Evolutionary conservation across 768 basidiomycete species (phyloP), one percentile per base, ranked within the genome.

Genomic region (Xerocomus potaroensis): DNA sequence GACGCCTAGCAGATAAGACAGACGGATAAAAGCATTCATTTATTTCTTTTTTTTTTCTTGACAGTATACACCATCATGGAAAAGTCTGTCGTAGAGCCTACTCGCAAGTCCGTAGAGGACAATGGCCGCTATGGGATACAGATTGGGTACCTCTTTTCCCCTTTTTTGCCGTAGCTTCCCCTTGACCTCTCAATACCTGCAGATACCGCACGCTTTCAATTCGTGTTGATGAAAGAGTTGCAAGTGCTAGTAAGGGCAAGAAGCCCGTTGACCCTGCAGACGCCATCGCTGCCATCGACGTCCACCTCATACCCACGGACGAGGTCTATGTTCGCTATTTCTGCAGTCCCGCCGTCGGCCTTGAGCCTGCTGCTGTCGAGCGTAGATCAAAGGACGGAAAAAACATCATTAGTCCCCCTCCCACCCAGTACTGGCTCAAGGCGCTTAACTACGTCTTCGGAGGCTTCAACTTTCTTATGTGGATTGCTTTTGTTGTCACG

Each of bases 391-490:
- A 63, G 29, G 56, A 67, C 12, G 74, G 74, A 5, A 73, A 68
- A 51, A 81, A 81, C 56, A 62, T 71, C 34, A 74, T 81, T 18
- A 72, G 71, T 18, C 71, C 76, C 0, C 76, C 75, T 3, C 71
- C 69, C 3, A 72, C 69, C 7, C 72, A 76, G 54, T 70, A 67
- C 53, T 76, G 63, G 69, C 68, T 71, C 56, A 80, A 79, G 66
- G 65, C 70, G 24, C 55, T 77, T 15, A 73, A 72, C 53, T 81
- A 79, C 43, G 48, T 81, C 39, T 76, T 81, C 37, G 77, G 79
- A 33, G 80, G 80, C 1, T 81, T 81, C 59, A 79, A 79, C 42
- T 72, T 71, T 43, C 61, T 81, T 14, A 74, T 81, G 64, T 72
- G 79, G 68, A 69, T 76, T 41, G 79, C 77, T 0, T 76, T 77